These are phyloP conservation scores for Yarrowia divulgata DNA, from an alignment of 805 yeast genomes.

Conservation along the genomic window DNA sequence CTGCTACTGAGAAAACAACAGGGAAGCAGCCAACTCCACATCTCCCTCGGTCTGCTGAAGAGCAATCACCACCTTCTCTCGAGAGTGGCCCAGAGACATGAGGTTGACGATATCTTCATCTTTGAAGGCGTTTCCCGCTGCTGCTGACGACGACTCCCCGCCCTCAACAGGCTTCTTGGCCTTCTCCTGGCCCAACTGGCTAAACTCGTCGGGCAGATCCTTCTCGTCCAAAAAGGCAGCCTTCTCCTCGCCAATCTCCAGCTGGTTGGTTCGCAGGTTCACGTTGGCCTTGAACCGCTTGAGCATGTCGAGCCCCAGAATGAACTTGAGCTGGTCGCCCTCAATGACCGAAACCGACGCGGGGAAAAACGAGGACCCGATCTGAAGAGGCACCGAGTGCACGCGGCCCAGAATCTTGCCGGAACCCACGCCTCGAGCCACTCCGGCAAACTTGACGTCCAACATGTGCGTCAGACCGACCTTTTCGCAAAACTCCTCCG, in stretches of 20 bases:
- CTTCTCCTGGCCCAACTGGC: constrained; percentile 41
- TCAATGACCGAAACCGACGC: constrained; percentile 78
- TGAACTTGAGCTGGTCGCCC: constrained; percentile 60
- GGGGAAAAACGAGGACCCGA: constrained; percentile 70
- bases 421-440: constrained; percentile 90
- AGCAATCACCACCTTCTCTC: constrained; percentile 69
- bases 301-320: constrained; percentile 90
- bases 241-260: constrained; percentile 75
- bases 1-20: constrained; percentile 57
- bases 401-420: constrained; percentile 80
- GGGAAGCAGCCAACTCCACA: constrained; percentile 84
- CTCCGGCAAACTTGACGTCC: constrained; percentile 80
- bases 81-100: constrained; percentile 73
- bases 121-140: constrained; percentile 40
- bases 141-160: constrained; percentile 23
- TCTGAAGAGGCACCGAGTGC: constrained; percentile 84
- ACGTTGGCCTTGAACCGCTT: constrained; percentile 84
- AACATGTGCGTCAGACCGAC: constrained; percentile 75
- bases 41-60: constrained; percentile 74
- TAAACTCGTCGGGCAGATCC: constrained; percentile 62
- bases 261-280: constrained; percentile 70
- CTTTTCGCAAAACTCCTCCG: constrained; percentile 75
- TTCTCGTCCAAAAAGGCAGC: constrained; percentile 75
- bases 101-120: constrained; percentile 58
- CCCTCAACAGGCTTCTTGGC: constrained; percentile 9